A percentile compares a stretch with the other conserved stretches of the same genome.
These are phyloP conservation scores for Clavulina sp. DNA, from an alignment of 768 basidiomycete species.

Conservation along the genomic window DNA sequence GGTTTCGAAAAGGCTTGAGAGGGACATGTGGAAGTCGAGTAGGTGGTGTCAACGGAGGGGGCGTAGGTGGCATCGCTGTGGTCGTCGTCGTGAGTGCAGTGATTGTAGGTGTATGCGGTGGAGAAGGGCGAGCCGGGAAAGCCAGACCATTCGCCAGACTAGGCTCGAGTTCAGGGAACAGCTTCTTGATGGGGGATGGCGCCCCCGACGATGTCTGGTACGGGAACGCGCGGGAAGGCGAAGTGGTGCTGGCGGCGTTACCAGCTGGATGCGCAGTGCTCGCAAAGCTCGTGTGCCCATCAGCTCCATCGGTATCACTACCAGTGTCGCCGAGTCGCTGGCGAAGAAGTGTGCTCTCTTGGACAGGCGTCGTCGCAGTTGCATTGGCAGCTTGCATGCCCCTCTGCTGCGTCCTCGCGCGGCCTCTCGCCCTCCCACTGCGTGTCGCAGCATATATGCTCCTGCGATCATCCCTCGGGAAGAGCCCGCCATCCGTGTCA, in stretches of 20 bases:
- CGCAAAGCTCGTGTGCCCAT: no score
- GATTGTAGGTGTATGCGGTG: not conserved
- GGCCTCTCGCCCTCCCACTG: not conserved
- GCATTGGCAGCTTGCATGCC: not conserved
- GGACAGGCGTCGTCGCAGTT: not conserved
- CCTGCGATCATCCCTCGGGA: not conserved
- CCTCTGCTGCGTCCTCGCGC: not conserved
- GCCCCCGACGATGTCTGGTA: not conserved
- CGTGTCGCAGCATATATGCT: not conserved
- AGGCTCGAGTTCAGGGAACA: not conserved
- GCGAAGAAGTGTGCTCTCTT: not conserved
- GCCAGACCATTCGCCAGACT: not conserved
- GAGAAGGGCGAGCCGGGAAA: not conserved
- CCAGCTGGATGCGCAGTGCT: no score
- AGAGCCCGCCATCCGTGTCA: constrained; percentile 17
- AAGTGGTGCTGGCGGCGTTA: no score
- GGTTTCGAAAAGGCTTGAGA: constrained; percentile 86
- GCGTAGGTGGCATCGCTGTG: no score
- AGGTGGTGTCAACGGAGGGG: no score
- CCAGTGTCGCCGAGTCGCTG: no score
- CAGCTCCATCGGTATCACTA: no score
- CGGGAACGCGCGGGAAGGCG: not conserved
- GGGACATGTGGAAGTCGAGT: constrained; percentile 67
- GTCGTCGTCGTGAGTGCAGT: no score
- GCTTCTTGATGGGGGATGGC: not conserved